phyloP scores from a whole-genome alignment of 768 basidiomycete genomes.

The Suillus decipiens region DNA sequence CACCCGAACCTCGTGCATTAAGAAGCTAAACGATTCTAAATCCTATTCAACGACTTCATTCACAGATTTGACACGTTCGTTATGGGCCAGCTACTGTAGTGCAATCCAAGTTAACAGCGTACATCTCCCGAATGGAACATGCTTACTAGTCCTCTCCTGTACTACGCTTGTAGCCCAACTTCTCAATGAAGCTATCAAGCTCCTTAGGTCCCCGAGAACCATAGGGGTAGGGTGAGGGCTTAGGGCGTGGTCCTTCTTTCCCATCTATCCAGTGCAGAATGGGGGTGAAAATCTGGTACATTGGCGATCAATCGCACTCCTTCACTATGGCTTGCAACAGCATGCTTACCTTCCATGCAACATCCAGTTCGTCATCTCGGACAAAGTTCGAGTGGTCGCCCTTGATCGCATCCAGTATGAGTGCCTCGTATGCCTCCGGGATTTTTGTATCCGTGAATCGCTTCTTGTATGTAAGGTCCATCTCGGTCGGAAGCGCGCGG shows the following conservation, averaged over 20 bases:
- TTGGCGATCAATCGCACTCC: conserved; percentile 8
- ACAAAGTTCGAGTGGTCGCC: conserved; percentile 99
- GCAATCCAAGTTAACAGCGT: not conserved
- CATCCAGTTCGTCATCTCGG: conserved; percentile 94
- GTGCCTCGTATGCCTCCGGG: conserved; percentile 94
- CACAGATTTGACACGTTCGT: conserved; percentile 30
- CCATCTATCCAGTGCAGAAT: conserved; percentile 97
- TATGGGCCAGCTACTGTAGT: conserved; percentile 28
- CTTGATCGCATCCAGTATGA: conserved; percentile 93
- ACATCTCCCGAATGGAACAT: not conserved
- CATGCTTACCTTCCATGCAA: conserved; percentile 88
- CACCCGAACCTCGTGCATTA: conserved; percentile 5
- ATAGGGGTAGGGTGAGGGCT: conserved; percentile 81
- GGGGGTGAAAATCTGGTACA: conserved; percentile 82
- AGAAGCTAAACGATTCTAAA: not conserved
- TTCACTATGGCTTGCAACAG: not conserved
- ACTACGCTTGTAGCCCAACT: conserved; percentile 74
- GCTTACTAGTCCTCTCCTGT: conserved; percentile 73
- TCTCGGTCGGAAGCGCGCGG: conserved; percentile 90
- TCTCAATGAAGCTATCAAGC: conserved; percentile 71
- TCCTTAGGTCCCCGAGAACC: conserved; percentile 93
- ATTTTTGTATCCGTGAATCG: conserved; percentile 90
- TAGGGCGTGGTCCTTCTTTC: conserved; percentile 61
- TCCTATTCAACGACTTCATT: not conserved
- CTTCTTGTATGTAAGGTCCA: conserved; percentile 98